A percentile compares a stretch with the other conserved stretches of the same genome.
phyloP scores from a whole-genome alignment of 441 rosid genomes.

The Syzygium syzygioides region DNA sequence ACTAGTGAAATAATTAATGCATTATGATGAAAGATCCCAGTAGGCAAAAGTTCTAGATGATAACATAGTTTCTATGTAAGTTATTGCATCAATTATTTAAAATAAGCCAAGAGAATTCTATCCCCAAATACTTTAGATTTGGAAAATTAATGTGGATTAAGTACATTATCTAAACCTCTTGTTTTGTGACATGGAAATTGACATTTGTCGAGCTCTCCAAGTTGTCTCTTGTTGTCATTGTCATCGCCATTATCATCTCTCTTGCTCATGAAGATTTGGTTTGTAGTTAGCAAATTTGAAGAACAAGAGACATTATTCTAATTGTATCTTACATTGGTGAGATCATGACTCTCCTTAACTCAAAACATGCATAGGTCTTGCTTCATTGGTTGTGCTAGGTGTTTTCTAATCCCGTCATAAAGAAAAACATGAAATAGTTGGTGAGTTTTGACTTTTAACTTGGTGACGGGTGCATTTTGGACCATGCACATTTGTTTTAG shows the following conservation, averaged over 20 bases:
- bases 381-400: too few species aligned
- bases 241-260: neutral
- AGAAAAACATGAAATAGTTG: too few species aligned
- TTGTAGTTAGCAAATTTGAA: neutral
- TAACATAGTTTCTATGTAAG: neutral
- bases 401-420: too few species aligned
- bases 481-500: too few species aligned
- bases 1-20: conserved; percentile 63
- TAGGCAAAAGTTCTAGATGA: neutral
- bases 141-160: neutral
- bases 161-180: neutral
- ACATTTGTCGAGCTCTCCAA: neutral
- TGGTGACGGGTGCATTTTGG: too few species aligned
- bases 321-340: neutral
- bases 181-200: neutral
- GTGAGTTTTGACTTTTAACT: too few species aligned
- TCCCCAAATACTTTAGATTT: neutral
- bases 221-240: neutral
- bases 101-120: neutral
- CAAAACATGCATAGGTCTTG: too few species aligned
- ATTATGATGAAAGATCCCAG: conserved; percentile 6
- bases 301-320: neutral
- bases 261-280: neutral
- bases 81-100: neutral
- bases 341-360: too few species aligned